A percentile compares a stretch with the other conserved stretches of the same genome.
Evolutionary conservation across 345 rosid species (phyloP).

Genomic region (Draba incana): DNA sequence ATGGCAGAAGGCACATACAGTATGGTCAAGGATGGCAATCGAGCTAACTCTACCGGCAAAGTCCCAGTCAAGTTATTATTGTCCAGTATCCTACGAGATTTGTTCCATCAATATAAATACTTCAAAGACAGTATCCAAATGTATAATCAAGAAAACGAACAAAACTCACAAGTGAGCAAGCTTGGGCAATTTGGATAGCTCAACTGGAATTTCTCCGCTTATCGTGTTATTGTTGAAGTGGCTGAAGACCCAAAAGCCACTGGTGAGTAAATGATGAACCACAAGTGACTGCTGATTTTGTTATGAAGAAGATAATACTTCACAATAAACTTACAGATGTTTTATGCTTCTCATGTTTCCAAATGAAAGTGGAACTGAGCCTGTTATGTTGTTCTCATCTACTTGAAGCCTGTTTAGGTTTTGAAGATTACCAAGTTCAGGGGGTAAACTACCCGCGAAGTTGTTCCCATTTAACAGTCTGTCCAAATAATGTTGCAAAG

Average conservation of each 20-base stretch:
- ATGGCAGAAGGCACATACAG: conserved; percentile 54
- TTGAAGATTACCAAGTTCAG: conserved; percentile 67
- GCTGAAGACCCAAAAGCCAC: conserved; percentile 46
- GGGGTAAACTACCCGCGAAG: conserved; percentile 73
- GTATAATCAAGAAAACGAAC: conserved; percentile 10
- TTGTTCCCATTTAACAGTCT: conserved; percentile 92
- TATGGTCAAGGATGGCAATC: conserved; percentile 54
- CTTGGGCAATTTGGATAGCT: conserved; percentile 56
- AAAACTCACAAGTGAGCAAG: conserved; percentile 78
- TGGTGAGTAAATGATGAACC: conserved; percentile 27
- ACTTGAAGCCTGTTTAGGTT: conserved; percentile 69
- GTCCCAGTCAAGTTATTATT: conserved; percentile 68
- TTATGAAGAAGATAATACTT: conserved; percentile 28
- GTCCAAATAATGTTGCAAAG: conserved; percentile 34
- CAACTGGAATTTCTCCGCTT: conserved; percentile 68
- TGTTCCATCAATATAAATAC: conserved; percentile 6
- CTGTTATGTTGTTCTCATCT: conserved; percentile 76
- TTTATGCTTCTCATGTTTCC: conserved; percentile 55
- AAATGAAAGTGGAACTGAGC: conserved; percentile 69
- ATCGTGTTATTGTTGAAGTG: conserved; percentile 88
- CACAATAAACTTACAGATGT: conserved; percentile 70
- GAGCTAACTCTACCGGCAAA: conserved; percentile 68
- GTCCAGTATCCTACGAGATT: conserved; percentile 69
- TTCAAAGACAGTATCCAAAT: not conserved
- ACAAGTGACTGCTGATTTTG: conserved; percentile 5